Base-by-base conservation (phyloP, 179 eudicot genomes). In the Vitellaria paradoxa region DNA sequence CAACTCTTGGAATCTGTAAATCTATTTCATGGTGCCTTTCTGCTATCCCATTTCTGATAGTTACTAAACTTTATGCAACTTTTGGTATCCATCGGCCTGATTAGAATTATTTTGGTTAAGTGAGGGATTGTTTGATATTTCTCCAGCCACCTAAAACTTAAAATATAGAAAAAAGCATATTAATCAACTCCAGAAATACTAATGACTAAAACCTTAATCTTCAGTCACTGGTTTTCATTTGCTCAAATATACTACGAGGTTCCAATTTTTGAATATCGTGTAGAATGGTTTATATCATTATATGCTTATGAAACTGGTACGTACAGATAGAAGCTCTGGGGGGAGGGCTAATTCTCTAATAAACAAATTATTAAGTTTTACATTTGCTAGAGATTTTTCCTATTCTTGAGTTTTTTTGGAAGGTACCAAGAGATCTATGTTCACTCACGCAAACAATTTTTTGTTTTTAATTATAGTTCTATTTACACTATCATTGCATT, bases 1-100 rank as follows among this genome's bases (percentile, higher is more conserved):
- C 95, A 93, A 87, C 97, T 93, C 62, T 86, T 93, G 78, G 98
- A 93, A 70, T 93, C 98, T 61, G 98, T 93, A 79, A 85, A 95
- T 79, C 18, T 80, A 62, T n/a, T 56, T 64, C 21, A 42, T 24
- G 37, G 14, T 1, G 20, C n/a, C 26, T 12, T 61, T 74, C 21
- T 9, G 9, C 42, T 46, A 24, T 61, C 45, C 56, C 42, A 8
- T 68, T 61, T 61, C 24, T 61, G 68, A 55, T 52, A 7, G 77
- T 73, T 47, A 46, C 37, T 74, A 24, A 21, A 21, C 45, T 74
- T 42, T 12, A 40, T 60, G 26, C 56, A n/a, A 45, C 50, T 13
- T 24, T 59, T 73, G 67, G 55, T 11, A 18, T 57, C 37, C 49
- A 47, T 61, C 37, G 5, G 23, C 57, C 73, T 69, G 57, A 49